phyloP scores from a whole-genome alignment of 2,329 filamentous ascomycete genomes.

The Fusarium phyllophilum region DNA sequence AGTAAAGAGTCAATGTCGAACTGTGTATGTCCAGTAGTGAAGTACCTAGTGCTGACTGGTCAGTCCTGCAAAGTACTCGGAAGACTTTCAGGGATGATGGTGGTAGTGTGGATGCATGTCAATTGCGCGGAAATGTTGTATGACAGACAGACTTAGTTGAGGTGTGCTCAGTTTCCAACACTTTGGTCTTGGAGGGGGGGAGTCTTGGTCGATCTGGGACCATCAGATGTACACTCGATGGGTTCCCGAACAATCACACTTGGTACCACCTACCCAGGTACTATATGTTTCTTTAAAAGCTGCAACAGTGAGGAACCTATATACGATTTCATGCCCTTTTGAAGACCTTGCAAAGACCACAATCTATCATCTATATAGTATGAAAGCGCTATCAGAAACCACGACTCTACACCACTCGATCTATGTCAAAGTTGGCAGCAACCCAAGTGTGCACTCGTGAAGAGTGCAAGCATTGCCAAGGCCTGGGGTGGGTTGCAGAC shows the following conservation, averaged over 20 bases:
- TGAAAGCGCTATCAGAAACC: background rate
- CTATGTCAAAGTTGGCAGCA: background rate
- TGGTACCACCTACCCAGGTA: background rate
- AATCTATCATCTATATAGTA: background rate
- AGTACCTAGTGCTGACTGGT: constrained; percentile 11
- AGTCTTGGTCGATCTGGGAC: constrained; percentile 29
- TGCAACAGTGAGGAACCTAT: background rate
- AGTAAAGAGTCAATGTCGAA: constrained; percentile 1
- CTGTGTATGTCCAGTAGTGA: background rate
- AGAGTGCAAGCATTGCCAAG: constrained; percentile 37
- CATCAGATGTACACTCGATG: constrained; percentile 10
- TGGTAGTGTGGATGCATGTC: constrained; percentile 16
- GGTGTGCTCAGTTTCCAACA: constrained; percentile 35
- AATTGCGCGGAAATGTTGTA: constrained; percentile 19
- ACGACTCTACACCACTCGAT: background rate
- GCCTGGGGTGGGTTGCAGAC: constrained; percentile 29
- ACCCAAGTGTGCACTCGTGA: background rate
- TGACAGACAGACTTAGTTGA: constrained; percentile 25
- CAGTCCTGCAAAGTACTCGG: background rate
- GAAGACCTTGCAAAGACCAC: background rate
- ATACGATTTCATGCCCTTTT: background rate
- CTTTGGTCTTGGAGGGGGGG: constrained; percentile 37
- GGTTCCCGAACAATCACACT: background rate
- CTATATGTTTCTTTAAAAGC: background rate
- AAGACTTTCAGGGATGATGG: constrained; percentile 16